Evolutionary conservation across 257 asterid species (phyloP).

Genomic region (Sherardia arvensis): DNA sequence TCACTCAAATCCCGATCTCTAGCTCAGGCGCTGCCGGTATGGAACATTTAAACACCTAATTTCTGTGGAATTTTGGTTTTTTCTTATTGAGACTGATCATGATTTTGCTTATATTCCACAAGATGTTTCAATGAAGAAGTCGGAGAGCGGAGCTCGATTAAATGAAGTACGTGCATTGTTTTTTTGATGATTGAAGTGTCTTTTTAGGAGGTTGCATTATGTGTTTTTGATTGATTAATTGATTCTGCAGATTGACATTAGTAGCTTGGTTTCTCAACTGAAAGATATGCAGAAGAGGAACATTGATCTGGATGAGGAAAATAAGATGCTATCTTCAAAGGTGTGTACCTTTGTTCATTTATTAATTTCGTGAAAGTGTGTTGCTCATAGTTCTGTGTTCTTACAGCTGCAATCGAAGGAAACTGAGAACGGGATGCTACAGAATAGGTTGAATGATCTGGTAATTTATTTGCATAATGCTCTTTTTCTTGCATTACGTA

Average conservation of each 20-base stretch:
- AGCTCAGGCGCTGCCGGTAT: constrained; percentile 27
- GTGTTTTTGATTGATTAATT: neutral
- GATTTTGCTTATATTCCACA: neutral
- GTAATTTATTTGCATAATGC: constrained; percentile 25
- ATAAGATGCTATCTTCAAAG: constrained; percentile 45
- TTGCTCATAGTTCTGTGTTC: constrained; percentile 8
- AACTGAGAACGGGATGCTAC: constrained; percentile 50
- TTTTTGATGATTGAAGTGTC: neutral
- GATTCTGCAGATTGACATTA: constrained; percentile 62
- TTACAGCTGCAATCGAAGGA: constrained; percentile 66
- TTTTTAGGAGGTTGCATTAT: neutral
- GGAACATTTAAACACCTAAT: neutral
- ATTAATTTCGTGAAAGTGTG: neutral
- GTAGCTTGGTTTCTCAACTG: constrained; percentile 77
- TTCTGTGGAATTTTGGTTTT: neutral
- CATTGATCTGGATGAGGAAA: constrained; percentile 56
- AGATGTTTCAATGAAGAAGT: constrained; percentile 65
- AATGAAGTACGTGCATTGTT: constrained; percentile 45
- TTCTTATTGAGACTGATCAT: neutral
- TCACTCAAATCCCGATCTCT: constrained; percentile 31
- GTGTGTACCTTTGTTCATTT: constrained; percentile 18
- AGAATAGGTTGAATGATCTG: constrained; percentile 76
- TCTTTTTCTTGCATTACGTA: constrained; percentile 1
- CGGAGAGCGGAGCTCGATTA: constrained; percentile 70
- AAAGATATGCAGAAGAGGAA: constrained; percentile 61